phyloP scores from a whole-genome alignment of 2,329 filamentous ascomycete species.

The Cercospora sp. region DNA sequence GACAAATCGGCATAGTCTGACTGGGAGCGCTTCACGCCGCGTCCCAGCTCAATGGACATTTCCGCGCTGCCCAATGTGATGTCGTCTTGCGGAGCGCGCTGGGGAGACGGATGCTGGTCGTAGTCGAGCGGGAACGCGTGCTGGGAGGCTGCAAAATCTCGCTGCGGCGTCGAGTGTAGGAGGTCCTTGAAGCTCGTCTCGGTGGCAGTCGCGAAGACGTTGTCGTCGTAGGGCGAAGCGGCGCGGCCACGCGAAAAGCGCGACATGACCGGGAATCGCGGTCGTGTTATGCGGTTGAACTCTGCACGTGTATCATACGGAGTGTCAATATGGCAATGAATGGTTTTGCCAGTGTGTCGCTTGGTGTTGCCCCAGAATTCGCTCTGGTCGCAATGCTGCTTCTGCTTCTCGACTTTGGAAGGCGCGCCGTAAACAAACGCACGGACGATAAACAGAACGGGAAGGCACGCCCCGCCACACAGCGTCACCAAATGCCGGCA shows the following conservation, averaged over 20 bases:
- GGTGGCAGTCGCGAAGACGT: conserved; percentile 25
- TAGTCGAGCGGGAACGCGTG: conserved; percentile 26
- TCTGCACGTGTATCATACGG: neutral
- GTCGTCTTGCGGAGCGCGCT: conserved; percentile 16
- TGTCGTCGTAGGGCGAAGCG: conserved; percentile 18
- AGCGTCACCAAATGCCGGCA: neutral
- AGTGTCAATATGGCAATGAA: neutral
- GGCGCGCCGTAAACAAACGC: neutral
- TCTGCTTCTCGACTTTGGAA: neutral
- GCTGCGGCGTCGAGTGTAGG: conserved; percentile 29
- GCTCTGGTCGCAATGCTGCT: neutral
- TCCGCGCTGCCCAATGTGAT: conserved; percentile 42
- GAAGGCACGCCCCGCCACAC: neutral
- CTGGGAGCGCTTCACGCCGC: conserved; percentile 48
- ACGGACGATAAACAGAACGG: neutral
- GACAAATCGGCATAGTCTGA: conserved; percentile 50
- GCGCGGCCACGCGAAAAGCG: conserved; percentile 15
- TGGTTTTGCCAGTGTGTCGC: neutral
- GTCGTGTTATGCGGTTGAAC: neutral
- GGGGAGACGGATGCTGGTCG: conserved; percentile 23
- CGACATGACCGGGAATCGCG: conserved; percentile 10
- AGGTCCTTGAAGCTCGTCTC: conserved; percentile 27
- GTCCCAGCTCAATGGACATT: conserved; percentile 59
- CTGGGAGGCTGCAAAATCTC: neutral
- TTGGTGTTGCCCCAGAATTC: neutral